Conservation (phyloP, 2,329 filamentous ascomycete species). For the Cercospora sesami region DNA sequence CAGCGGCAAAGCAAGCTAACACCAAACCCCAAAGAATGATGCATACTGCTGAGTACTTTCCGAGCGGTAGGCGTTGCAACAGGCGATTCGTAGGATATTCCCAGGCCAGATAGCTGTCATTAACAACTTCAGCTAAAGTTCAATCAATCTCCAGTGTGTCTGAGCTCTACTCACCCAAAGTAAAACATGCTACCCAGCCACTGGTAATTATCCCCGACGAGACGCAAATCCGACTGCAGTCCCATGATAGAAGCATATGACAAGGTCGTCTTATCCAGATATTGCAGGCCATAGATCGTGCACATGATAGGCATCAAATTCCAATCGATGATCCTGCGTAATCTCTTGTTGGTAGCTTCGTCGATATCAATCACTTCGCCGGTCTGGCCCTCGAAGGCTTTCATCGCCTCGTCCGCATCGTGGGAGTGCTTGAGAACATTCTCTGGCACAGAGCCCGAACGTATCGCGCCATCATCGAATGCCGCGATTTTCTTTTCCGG, state of each 20-base stretch:
- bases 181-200: conserved; percentile 55
- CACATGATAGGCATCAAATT: conserved; percentile 62
- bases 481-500: conserved; percentile 31
- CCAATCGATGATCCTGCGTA: conserved; percentile 63
- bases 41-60: conserved; percentile 65
- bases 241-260: conserved; percentile 56
- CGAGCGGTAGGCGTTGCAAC: conserved; percentile 63
- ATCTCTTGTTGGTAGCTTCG: conserved; percentile 57
- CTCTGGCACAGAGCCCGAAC: conserved; percentile 34
- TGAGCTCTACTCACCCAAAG: conserved; percentile 40
- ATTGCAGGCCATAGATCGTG: conserved; percentile 60
- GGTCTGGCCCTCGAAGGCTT: conserved; percentile 53
- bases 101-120: conserved; percentile 49
- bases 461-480: conserved; percentile 31
- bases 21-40: conserved; percentile 64
- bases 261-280: conserved; percentile 60
- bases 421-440: conserved; percentile 54
- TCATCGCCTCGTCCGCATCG: conserved; percentile 62
- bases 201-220: conserved; percentile 54
- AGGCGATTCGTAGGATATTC: conserved; percentile 67
- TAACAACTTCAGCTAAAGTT: neutral
- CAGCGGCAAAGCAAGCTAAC: conserved; percentile 63
- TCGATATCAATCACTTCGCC: conserved; percentile 57
- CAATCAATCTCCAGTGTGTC: neutral
- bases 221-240: conserved; percentile 47